phyloP scores from a whole-genome alignment of 1,284 basidiomycete species.

The Termitomyces sp. region DNA sequence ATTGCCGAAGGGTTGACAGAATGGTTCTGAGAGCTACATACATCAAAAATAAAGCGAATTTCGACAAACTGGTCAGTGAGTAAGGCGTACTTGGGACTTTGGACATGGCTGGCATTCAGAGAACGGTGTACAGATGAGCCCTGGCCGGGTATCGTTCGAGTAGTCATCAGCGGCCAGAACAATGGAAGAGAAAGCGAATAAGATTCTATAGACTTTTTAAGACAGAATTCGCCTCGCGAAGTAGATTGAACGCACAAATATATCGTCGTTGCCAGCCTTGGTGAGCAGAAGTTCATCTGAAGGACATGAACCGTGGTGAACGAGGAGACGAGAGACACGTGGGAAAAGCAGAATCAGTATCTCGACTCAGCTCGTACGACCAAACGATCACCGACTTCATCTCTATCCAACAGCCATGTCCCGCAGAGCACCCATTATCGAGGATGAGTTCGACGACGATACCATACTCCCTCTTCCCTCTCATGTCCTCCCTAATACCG shows the following conservation, averaged over 20 bases:
- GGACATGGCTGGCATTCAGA: conserved; percentile 84
- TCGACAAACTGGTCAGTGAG: not conserved
- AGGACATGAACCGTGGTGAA: conserved; percentile 30
- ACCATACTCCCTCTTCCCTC: conserved; percentile 74
- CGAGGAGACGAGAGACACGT: conserved; percentile 16
- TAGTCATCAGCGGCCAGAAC: conserved; percentile 11
- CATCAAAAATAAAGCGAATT: not conserved
- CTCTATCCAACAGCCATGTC: conserved; percentile 44
- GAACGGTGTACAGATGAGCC: conserved; percentile 66
- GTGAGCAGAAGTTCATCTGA: conserved; percentile 30
- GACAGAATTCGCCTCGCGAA: not conserved
- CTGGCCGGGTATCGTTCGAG: conserved; percentile 25
- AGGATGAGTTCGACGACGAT: conserved; percentile 81
- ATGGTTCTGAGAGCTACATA: conserved; percentile 72
- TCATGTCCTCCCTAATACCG: conserved; percentile 61
- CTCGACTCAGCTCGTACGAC: conserved; percentile 8
- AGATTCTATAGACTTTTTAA: conserved; percentile 10
- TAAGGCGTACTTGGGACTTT: conserved; percentile 56
- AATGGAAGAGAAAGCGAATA: conserved; percentile 15
- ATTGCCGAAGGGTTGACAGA: conserved; percentile 89
- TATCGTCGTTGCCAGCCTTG: conserved; percentile 29
- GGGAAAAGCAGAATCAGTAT: conserved; percentile 18
- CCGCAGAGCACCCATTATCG: conserved; percentile 51
- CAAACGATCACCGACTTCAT: conserved; percentile 9
- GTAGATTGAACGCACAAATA: conserved; percentile 24